A percentile compares a stretch with the other conserved stretches of the same genome.
Conservation (phyloP, 1,284 basidiomycete genomes). For the Pholiota adiposa region DNA sequence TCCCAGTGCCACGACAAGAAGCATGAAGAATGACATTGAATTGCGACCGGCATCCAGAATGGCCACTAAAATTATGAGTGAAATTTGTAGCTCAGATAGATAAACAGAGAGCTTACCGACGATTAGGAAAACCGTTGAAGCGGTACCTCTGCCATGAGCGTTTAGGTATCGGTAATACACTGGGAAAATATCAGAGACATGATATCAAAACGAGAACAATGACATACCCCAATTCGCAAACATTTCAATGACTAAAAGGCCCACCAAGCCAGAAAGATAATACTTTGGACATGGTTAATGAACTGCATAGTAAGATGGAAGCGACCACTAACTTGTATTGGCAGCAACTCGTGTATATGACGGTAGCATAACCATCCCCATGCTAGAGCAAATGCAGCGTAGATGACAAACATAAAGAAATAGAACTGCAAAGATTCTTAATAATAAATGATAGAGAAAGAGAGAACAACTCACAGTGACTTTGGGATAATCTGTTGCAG, state of each 20-base stretch:
- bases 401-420: conserved; percentile 80
- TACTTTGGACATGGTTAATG: conserved; percentile 54
- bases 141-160: conserved; percentile 77
- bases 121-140: conserved; percentile 84
- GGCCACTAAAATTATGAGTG: conserved; percentile 54
- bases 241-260: conserved; percentile 93
- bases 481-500: conserved; percentile 98
- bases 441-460: not conserved
- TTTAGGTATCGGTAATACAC: conserved; percentile 91
- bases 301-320: conserved; percentile 1
- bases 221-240: conserved; percentile 79
- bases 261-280: conserved; percentile 92
- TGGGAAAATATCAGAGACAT: conserved; percentile 30
- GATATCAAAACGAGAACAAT: conserved; percentile 19
- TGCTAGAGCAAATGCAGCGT: conserved; percentile 64
- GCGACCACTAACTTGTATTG: conserved; percentile 67
- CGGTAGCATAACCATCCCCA: conserved; percentile 91
- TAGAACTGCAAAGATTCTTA: conserved; percentile 71
- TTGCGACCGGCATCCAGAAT: conserved; percentile 94
- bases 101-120: conserved; percentile 57
- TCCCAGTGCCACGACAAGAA: conserved; percentile 90
- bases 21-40: conserved; percentile 93
- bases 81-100: not conserved
- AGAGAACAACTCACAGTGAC: conserved; percentile 69
- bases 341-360: conserved; percentile 83